These are phyloP conservation scores for Lunularia cruciata DNA, from an alignment of 225 moss, liverwort and hornwort species.

Conservation along the genomic window DNA sequence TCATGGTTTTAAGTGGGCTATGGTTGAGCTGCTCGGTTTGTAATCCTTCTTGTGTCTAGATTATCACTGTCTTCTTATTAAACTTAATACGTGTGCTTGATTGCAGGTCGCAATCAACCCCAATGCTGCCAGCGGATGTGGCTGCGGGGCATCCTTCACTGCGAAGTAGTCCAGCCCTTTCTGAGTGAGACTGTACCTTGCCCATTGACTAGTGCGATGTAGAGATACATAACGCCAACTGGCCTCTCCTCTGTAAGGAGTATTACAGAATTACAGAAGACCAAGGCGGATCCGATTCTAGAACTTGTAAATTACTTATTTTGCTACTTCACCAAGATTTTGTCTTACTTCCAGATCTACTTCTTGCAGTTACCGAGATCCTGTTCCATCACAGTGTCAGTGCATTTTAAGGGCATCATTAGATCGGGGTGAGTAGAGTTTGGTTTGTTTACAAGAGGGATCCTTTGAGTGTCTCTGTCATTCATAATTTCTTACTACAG, in stretches of 20 bases:
- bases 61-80: neutral
- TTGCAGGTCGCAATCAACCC: conserved; percentile 77
- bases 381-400: too few species aligned
- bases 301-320: neutral
- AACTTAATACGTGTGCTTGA: neutral
- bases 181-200: neutral
- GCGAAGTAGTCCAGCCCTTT: conserved; percentile 52
- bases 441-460: too few species aligned
- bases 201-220: neutral
- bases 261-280: neutral
- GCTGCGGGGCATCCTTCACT: conserved; percentile 86
- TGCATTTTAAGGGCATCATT: too few species aligned
- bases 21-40: neutral
- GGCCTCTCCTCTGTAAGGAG: neutral
- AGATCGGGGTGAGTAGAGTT: too few species aligned
- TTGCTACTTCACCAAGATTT: neutral
- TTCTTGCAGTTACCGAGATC: too few species aligned
- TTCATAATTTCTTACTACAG: too few species aligned
- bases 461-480: too few species aligned
- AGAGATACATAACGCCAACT: neutral
- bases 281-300: neutral
- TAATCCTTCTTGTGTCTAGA: neutral
- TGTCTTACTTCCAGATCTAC: too few species aligned
- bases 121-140: conserved; percentile 83
- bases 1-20: too few species aligned